Evolutionary conservation across 495 filamentous ascomycete species (phyloP).

Genomic region (Lineolata rhizophorae): DNA sequence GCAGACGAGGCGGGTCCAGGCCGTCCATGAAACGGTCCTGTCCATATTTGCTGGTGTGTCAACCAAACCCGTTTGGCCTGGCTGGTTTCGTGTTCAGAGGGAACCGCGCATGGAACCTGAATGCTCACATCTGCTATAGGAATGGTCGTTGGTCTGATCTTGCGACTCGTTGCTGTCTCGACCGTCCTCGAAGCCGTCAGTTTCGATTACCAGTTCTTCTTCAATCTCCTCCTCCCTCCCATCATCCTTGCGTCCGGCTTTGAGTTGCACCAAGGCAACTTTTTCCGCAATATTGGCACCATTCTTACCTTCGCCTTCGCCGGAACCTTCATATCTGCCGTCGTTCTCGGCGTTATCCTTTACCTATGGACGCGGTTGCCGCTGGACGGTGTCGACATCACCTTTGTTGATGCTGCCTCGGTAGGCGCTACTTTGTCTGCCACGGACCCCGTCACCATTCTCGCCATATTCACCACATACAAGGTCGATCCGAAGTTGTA

Average conservation of each 20-base stretch:
- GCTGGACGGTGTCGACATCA: constrained; percentile 62
- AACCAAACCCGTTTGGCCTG: too few species aligned
- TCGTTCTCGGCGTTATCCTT: constrained; percentile 71
- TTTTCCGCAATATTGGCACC: constrained; percentile 94
- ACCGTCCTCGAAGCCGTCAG: constrained; percentile 72
- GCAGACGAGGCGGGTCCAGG: constrained; percentile 85
- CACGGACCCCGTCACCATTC: constrained; percentile 89
- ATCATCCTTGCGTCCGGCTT: constrained; percentile 96
- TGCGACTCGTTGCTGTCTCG: constrained; percentile 55
- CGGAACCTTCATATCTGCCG: constrained; percentile 89
- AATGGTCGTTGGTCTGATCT: constrained; percentile 84
- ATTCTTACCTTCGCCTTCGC: constrained; percentile 98
- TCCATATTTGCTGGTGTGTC: constrained; percentile 85
- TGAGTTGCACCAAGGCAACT: constrained; percentile 93
- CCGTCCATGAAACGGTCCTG: constrained; percentile 91
- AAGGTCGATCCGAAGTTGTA: constrained; percentile 98
- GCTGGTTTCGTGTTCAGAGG: constrained; percentile 1
- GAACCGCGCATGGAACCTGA: too few species aligned
- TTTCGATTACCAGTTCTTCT: constrained; percentile 98
- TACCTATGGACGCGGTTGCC: constrained; percentile 77
- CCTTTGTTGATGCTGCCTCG: constrained; percentile 83
- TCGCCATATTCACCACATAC: constrained; percentile 97
- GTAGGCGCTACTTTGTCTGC: constrained; percentile 91
- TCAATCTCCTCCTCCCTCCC: constrained; percentile 89
- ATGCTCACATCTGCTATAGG: too few species aligned